Percentiles rank a stretch among this genome's conserved stretches.
phyloP scores from a whole-genome alignment of 257 asterid species.

The Agastache rugosa region DNA sequence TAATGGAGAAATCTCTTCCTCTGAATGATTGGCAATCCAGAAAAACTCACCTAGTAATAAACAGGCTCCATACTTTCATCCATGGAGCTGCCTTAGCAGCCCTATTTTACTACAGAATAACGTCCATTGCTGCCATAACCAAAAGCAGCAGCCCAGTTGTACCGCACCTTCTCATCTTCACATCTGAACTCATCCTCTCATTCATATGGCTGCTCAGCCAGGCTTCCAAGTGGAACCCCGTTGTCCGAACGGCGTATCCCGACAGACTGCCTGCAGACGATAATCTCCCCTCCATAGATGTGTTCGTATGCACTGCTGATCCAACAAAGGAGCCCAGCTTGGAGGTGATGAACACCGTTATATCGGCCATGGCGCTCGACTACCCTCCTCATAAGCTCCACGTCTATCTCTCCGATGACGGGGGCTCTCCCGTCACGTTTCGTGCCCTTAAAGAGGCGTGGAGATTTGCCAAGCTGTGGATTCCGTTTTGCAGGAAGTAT shows the following conservation, averaged over 20 bases:
- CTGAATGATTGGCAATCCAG: conserved; percentile 30
- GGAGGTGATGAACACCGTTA: conserved; percentile 74
- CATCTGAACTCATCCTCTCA: conserved; percentile 45
- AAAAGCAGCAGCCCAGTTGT: background rate
- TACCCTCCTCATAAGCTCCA: conserved; percentile 64
- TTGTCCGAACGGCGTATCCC: conserved; percentile 46
- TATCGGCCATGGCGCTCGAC: conserved; percentile 76
- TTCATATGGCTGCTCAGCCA: conserved; percentile 62
- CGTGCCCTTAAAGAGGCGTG: conserved; percentile 50
- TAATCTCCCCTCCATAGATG: conserved; percentile 57
- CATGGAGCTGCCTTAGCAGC: conserved; percentile 41
- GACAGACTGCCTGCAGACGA: conserved; percentile 50
- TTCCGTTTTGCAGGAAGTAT: conserved; percentile 65
- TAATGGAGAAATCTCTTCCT: conserved; percentile 34
- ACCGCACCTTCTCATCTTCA: conserved; percentile 38
- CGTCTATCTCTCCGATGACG: conserved; percentile 70
- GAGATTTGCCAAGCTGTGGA: conserved; percentile 53
- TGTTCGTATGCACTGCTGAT: conserved; percentile 70
- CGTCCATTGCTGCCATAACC: conserved; percentile 19
- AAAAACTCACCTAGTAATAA: conserved; percentile 25
- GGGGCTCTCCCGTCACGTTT: conserved; percentile 51
- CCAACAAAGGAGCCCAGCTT: conserved; percentile 61
- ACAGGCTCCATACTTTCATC: conserved; percentile 40
- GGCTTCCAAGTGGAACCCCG: conserved; percentile 57
- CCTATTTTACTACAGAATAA: conserved; percentile 43